Percentiles rank a stretch among this genome's conserved stretches.
These are phyloP conservation scores for Rosa chinensis DNA, from an alignment of 306 rosid genomes.

Conservation along the genomic window DNA sequence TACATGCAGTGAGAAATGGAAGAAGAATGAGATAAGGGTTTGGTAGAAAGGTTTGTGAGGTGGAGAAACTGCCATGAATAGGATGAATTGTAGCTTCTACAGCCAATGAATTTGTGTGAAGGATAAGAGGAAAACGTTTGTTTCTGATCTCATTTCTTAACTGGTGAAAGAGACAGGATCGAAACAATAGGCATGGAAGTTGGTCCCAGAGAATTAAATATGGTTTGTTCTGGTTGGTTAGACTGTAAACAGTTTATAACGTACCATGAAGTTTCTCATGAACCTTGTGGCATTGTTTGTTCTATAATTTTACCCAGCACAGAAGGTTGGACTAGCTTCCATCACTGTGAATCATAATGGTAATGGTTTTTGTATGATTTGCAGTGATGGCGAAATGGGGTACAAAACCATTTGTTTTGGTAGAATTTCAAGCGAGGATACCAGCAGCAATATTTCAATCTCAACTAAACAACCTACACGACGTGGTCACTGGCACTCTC, in stretches of 20 bases:
- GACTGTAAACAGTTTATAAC: neutral
- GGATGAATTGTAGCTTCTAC: constrained; percentile 41
- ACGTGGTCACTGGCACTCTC: no score
- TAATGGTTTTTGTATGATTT: constrained; percentile 12
- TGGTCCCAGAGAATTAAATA: constrained; percentile 21
- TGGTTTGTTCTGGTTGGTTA: neutral
- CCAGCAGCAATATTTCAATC: neutral
- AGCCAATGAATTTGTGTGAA: constrained; percentile 52
- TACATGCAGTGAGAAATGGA: neutral
- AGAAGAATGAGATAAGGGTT: constrained; percentile 1
- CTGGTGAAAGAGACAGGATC: constrained; percentile 19
- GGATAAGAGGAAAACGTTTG: constrained; percentile 51
- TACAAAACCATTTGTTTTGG: neutral
- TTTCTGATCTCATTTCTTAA: neutral
- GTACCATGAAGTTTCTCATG: neutral
- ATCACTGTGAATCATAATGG: neutral
- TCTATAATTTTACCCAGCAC: neutral
- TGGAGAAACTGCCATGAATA: constrained; percentile 32
- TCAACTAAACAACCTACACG: neutral
- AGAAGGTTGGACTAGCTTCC: neutral
- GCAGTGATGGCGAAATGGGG: neutral
- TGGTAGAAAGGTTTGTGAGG: constrained; percentile 34
- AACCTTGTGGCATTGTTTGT: neutral
- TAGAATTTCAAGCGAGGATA: neutral
- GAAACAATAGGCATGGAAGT: constrained; percentile 8